Conservation (phyloP, 306 rosid species). For the Vigna reflexopilosa region DNA sequence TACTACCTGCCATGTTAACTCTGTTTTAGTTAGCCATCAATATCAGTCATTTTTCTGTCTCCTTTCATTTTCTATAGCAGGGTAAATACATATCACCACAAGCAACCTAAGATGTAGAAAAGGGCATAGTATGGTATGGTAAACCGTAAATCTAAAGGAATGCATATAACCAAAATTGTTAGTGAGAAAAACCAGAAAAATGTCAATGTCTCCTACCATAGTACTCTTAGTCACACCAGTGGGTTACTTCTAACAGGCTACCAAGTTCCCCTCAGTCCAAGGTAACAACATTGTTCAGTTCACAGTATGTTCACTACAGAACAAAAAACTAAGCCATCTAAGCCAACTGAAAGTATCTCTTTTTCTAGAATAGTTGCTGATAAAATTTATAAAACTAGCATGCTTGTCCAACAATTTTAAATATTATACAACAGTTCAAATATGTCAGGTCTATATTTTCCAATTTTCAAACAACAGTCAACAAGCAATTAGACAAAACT, state of each 20-base stretch:
- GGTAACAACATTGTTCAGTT: background rate
- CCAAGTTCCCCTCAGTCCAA: background rate
- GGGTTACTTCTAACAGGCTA: background rate
- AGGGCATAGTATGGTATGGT: background rate
- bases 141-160: background rate
- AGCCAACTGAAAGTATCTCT: conserved; percentile 11
- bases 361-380: conserved; percentile 19
- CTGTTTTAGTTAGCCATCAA: background rate
- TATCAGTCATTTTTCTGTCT: background rate
- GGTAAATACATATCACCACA: background rate
- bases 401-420: background rate
- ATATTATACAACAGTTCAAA: conserved; percentile 18
- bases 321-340: conserved; percentile 19
- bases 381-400: conserved; percentile 1
- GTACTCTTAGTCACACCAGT: background rate
- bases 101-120: conserved; percentile 26
- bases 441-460: conserved; percentile 7
- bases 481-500: conserved; percentile 7
- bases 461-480: conserved; percentile 4
- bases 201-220: too few relatives aligned
- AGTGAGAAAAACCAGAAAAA: too few relatives aligned
- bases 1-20: background rate
- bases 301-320: background rate
- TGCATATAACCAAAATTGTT: background rate
- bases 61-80: background rate